These are phyloP conservation scores for Strobilomyces dryophilus DNA, from an alignment of 768 basidiomycete species.

Conservation along the genomic window DNA sequence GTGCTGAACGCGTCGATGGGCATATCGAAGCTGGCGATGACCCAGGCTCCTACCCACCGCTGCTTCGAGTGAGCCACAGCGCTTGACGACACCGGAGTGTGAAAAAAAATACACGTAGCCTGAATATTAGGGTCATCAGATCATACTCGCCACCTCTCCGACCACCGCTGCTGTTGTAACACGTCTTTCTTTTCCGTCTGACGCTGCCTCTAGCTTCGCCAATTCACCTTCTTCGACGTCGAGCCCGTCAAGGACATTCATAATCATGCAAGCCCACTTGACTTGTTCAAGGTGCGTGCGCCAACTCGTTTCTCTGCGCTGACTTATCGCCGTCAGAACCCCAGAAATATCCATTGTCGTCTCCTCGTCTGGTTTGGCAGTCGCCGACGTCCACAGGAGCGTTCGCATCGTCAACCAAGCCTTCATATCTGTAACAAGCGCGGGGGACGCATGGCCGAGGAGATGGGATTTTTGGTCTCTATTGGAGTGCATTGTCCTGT, in stretches of 20 bases:
- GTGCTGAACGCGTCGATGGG: no score
- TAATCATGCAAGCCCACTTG: conserved; percentile 69
- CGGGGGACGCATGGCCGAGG: conserved; percentile 80
- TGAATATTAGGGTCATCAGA: no score
- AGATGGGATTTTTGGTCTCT: conserved; percentile 74
- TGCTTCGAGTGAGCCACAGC: no score
- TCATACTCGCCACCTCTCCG: no score
- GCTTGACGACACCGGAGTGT: no score
- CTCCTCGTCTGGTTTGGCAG: conserved; percentile 40
- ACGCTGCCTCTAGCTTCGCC: conserved; percentile 60
- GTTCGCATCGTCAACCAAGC: conserved; percentile 71
- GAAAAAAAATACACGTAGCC: no score
- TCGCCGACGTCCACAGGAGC: conserved; percentile 34
- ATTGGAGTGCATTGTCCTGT: conserved; percentile 65
- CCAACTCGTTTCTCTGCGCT: not conserved
- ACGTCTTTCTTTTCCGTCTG: conserved; percentile 1
- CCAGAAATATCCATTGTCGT: conserved; percentile 71
- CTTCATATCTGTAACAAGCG: conserved; percentile 63
- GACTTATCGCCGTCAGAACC: conserved; percentile 38
- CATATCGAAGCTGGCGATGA: no score
- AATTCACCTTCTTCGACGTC: conserved; percentile 87
- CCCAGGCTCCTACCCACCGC: no score
- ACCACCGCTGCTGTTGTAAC: conserved; percentile 18
- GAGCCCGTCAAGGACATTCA: conserved; percentile 74
- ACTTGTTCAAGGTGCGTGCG: conserved; percentile 65